phyloP scores from a whole-genome alignment of 2,329 filamentous ascomycete genomes.

The Monilinia polystroma region DNA sequence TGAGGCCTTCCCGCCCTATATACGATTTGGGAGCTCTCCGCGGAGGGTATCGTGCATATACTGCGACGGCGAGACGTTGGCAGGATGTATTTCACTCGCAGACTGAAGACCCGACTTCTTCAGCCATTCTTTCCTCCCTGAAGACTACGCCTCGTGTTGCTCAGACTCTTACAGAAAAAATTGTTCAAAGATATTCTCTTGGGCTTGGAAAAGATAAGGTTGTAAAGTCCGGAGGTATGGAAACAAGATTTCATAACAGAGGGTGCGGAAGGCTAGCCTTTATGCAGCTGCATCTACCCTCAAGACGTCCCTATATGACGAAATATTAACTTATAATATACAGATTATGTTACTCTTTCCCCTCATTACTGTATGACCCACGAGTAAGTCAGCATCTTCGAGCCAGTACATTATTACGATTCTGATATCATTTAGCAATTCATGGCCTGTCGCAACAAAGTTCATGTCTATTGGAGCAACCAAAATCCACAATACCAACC shows the following conservation, averaged over 20 bases:
- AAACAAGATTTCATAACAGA: not conserved
- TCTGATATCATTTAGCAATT: constrained; percentile 65
- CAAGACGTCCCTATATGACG: too few relatives aligned
- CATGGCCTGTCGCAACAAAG: constrained; percentile 70
- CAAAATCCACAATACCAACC: constrained; percentile 66
- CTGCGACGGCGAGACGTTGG: constrained; percentile 38
- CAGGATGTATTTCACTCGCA: constrained; percentile 64
- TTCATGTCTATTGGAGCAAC: constrained; percentile 82
- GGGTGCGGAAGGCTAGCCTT: not conserved
- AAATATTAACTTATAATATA: not conserved
- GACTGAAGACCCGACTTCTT: constrained; percentile 52
- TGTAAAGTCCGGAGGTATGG: constrained; percentile 60
- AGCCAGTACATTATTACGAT: not conserved
- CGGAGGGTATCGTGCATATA: constrained; percentile 33
- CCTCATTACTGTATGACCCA: constrained; percentile 74
- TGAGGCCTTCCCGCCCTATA: constrained; percentile 34
- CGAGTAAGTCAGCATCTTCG: constrained; percentile 15
- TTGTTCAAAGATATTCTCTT: constrained; percentile 79
- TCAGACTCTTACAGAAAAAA: constrained; percentile 90
- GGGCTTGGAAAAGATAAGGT: constrained; percentile 72
- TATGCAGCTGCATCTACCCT: not conserved
- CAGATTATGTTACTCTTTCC: constrained; percentile 75
- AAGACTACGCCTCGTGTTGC: constrained; percentile 45
- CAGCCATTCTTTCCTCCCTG: constrained; percentile 55
- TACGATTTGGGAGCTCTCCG: constrained; percentile 31